Percentiles rank a stretch among this genome's conserved stretches.
phyloP scores from a whole-genome alignment of 148 eudicot species.

The Rhododendron ovatum region DNA sequence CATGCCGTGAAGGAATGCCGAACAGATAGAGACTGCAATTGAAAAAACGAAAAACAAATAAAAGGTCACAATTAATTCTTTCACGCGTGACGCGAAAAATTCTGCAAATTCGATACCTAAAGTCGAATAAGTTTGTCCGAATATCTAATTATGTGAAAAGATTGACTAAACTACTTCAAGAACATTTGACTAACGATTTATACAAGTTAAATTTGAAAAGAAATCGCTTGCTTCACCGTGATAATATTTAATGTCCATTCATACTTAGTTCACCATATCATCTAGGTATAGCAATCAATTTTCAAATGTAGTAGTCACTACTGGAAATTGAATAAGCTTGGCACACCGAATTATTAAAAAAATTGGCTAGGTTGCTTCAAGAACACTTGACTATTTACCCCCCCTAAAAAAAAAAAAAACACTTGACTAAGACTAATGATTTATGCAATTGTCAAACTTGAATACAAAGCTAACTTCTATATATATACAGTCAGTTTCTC shows the following conservation, averaged over 20 bases:
- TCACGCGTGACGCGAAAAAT: neutral
- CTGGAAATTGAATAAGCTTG: neutral
- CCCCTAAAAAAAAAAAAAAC: too few species aligned
- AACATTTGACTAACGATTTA: neutral
- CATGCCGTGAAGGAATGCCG: neutral
- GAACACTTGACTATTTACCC: too few species aligned
- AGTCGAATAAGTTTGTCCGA: neutral
- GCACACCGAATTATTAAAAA: neutral
- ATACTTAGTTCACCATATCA: neutral
- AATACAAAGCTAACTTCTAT: too few species aligned
- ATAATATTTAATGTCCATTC: neutral
- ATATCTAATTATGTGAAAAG: neutral
- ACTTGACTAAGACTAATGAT: too few species aligned
- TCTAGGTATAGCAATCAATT: neutral
- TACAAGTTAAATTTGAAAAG: neutral
- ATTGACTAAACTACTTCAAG: neutral
- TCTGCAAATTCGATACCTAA: neutral
- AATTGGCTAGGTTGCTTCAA: too few species aligned
- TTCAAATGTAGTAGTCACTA: neutral
- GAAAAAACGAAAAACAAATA: neutral
- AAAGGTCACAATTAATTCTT: neutral
- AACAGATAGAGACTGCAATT: neutral
- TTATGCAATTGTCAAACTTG: too few species aligned
- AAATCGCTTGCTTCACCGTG: neutral
- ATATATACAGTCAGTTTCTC: too few species aligned